phyloP scores from a whole-genome alignment of 148 eudicot species.

The Heliosperma pusillum region DNA sequence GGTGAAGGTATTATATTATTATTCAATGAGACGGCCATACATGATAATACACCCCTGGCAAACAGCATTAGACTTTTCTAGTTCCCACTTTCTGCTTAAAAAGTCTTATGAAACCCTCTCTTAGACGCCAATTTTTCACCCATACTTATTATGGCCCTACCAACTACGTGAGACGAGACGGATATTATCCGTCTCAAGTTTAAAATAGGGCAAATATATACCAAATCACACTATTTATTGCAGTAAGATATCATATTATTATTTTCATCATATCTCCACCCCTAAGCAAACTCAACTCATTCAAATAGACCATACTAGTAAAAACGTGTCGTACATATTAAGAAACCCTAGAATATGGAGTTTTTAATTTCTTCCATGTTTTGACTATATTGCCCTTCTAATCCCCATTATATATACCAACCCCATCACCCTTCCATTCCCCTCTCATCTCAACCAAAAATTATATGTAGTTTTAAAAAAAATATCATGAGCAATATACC shows the following conservation, averaged over 20 bases:
- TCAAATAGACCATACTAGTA: neutral
- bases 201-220: no score
- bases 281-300: slow-evolving; percentile 1
- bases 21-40: neutral
- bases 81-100: neutral
- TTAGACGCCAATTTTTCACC: slow-evolving; percentile 19
- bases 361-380: neutral
- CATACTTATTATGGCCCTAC: neutral
- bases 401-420: slow-evolving; percentile 22
- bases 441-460: slow-evolving; percentile 29
- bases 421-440: neutral
- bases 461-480: slow-evolving; percentile 1
- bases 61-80: slow-evolving; percentile 15
- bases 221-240: no score
- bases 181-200: no score
- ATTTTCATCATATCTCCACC: neutral
- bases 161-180: no score
- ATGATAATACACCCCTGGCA: slow-evolving; percentile 14
- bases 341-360: neutral
- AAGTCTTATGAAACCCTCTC: slow-evolving; percentile 19
- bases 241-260: no score
- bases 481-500: slow-evolving; percentile 83
- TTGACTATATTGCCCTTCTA: slow-evolving; percentile 2
- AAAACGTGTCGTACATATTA: neutral
- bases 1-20: slow-evolving; percentile 3